Conservation (phyloP, 2,329 filamentous ascomycete genomes). For the Alternaria arbusti region DNA sequence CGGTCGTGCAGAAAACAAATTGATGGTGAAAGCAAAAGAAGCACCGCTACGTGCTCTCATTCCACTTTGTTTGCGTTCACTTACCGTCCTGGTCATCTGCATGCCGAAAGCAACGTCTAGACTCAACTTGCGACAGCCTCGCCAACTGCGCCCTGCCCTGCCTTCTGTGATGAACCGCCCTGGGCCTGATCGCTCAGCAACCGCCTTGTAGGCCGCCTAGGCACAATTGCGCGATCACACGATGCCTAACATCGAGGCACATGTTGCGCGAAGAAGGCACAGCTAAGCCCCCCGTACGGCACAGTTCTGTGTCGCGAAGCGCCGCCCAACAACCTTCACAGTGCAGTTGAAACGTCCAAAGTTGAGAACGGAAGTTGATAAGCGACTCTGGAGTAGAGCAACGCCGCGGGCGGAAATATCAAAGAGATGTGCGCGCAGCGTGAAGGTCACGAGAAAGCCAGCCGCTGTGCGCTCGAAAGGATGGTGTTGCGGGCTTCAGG, state of each 20-base stretch:
- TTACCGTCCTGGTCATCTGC: background rate
- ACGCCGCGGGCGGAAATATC: background rate
- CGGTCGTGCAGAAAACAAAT: background rate
- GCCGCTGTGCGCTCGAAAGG: background rate
- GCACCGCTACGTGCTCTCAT: background rate
- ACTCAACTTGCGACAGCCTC: background rate
- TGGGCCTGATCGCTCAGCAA: background rate
- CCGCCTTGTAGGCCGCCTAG: conserved; percentile 1
- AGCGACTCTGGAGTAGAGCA: background rate
- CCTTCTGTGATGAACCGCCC: background rate
- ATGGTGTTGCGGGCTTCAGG: background rate
- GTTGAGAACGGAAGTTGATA: too few relatives aligned
- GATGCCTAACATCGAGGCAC: background rate
- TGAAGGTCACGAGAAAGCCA: background rate
- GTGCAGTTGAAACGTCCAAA: background rate
- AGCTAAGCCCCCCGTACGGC: conserved; percentile 3
- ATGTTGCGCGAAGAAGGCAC: background rate
- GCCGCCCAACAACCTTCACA: background rate
- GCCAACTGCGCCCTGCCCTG: conserved; percentile 1
- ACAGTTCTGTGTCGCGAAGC: conserved; percentile 9
- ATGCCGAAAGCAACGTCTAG: background rate
- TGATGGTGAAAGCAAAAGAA: background rate
- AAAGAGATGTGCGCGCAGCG: background rate
- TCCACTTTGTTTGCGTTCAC: background rate
- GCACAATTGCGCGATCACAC: background rate